phyloP scores from a whole-genome alignment of 495 filamentous ascomycete genomes.

The Penicillium flavigenum region DNA sequence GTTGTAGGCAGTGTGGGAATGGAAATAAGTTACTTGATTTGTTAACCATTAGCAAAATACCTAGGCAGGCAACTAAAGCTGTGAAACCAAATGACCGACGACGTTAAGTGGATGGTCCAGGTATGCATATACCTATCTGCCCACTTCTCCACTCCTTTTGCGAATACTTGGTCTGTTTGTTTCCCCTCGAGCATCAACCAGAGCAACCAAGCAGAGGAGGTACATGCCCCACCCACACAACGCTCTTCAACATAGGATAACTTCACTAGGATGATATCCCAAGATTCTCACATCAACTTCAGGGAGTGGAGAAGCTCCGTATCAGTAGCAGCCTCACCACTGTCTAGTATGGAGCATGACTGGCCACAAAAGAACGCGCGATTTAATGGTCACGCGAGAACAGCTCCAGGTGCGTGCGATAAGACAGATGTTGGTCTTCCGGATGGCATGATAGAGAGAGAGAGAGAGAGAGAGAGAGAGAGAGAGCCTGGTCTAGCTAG shows the following conservation, averaged over 20 bases:
- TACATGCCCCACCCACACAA: constrained; percentile 88
- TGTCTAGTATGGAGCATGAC: constrained; percentile 83
- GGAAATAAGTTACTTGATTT: constrained; percentile 60
- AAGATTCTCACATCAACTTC: constrained; percentile 26
- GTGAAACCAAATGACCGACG: constrained; percentile 76
- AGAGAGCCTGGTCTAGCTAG: constrained; percentile 12
- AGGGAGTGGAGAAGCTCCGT: constrained; percentile 73
- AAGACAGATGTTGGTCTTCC: constrained; percentile 7
- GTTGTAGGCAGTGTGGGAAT: constrained; percentile 67
- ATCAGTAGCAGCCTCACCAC: constrained; percentile 75
- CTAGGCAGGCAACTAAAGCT: constrained; percentile 59
- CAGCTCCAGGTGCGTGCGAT: constrained; percentile 7
- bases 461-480: neutral
- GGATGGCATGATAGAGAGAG: constrained; percentile 10
- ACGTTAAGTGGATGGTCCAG: constrained; percentile 82
- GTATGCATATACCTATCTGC: constrained; percentile 33
- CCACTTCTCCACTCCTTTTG: neutral
- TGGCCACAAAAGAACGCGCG: constrained; percentile 68
- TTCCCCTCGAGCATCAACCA: constrained; percentile 28
- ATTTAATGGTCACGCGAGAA: constrained; percentile 39
- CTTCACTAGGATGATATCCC: constrained; percentile 4
- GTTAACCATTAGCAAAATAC: constrained; percentile 62
- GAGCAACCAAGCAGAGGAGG: constrained; percentile 67
- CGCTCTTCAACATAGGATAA: constrained; percentile 68
- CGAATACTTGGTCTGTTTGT: neutral